Base-by-base conservation (phyloP, 306 rosid species). In the Vachellia pachyceras region DNA sequence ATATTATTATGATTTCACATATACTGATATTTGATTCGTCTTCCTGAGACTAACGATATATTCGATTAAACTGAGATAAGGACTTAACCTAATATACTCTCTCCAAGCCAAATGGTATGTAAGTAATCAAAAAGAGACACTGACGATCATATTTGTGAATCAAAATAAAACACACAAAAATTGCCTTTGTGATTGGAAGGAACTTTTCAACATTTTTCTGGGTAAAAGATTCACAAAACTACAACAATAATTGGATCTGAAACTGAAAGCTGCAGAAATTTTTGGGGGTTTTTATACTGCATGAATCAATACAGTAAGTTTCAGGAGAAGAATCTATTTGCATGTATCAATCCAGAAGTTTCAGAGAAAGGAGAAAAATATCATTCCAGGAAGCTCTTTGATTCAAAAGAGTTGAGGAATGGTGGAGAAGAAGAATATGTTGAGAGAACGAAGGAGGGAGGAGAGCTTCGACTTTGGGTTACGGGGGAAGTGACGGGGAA, bases 311-410 rank as follows among this genome's bases (percentile, higher is more conserved):
- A 3, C 58, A 52, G n/a, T 1, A 42, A 52, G 58, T 18, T 52
- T 52, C 23, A 42, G 45, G 45, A 9, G 45, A 42, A 7, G 42
- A 40, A 40, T 40, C 42, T 5, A 13, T 47, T 47, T 52, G 10
- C 58, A 52, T 17, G 58, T 4, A 52, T 18, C 58, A 52, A 52
- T 52, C 23, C 58, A 52, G n/a, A 42, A 52, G 58, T 18, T 52
- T 6, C 23, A 42, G 45, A 7, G 25, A 20, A 23, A 2, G 42
- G 9, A 12, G 68, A 95, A 60, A 87, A 94, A 84, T 63, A 23
- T 77, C 86, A 54, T 82, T 87, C 88, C 88, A 84, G 4, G 90
- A 79, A 72, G 36, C 22, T 75, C 71, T 88, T 54, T 79, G 90
- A 54, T 83, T 80, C 4, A 87, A 83, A 81, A 89, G n/a, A 15